Base-by-base conservation (phyloP, 202 grass and related monocot species). In the Brachypodium distachyon region DNA sequence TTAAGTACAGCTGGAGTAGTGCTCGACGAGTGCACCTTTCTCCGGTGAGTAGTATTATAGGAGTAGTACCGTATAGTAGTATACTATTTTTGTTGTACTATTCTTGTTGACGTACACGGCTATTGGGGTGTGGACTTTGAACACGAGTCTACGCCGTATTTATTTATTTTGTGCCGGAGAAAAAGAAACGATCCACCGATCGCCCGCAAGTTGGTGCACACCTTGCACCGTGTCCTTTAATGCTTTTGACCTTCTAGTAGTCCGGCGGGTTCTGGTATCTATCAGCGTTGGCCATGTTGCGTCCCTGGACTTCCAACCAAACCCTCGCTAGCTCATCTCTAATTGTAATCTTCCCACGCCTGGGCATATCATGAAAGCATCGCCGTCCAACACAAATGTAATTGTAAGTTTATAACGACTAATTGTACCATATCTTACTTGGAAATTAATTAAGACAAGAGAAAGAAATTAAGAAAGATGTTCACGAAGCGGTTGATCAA, bases 171-270 rank as follows among this genome's bases (percentile, higher is more conserved):
- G 26, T 46, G 64, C 64, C 52, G 70, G 55, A 33, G 40, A 47
- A 41, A 73, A 51, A 39, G 27, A 72, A 18, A 77, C 55, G n/a
- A 16, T 59, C 40, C n/a, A 76, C 34, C 44, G 64, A 68, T 68
- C 14, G 41, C 41, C 41, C 17, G 43, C 69, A 74, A 80, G 80
- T 84, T 75, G 76, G 70, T 75, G 75, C 61, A 70, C 81, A 75
- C 69, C 81, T 75, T 74, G 80, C 54, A 65, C 38, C 43, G 55
- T 46, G 62, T 17, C 77, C 43, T 88, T 88, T 81, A 72, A 84
- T 84, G 86, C 81, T 81, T 81, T 84, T 88, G 86, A 77, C 81
- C 86, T 51, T 84, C 77, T 81, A 60, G 81, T 83, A 79, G 68
- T 37, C 76, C 21, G 38, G 71, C 81, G 38, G 38, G 81, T 77